phyloP scores from a whole-genome alignment of 345 rosid species.

The Melaleuca quinquenervia region DNA sequence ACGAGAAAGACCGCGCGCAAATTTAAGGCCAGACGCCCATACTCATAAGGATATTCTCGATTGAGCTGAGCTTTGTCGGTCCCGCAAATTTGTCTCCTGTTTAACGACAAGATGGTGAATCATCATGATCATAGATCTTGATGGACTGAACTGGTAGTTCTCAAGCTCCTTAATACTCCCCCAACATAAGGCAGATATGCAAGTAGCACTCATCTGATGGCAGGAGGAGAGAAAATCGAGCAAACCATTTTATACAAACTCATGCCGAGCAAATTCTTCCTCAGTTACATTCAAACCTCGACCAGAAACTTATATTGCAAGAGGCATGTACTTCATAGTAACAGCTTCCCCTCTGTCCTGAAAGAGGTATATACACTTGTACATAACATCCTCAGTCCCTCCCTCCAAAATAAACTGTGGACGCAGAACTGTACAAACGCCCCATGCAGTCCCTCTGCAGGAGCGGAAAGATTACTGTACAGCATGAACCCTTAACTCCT shows the following conservation, averaged over 20 bases:
- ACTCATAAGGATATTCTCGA: background rate
- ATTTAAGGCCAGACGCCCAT: background rate
- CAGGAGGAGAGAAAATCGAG: background rate
- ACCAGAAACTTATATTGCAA: background rate
- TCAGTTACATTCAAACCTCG: background rate
- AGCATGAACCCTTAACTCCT: background rate
- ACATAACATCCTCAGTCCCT: conserved; percentile 5
- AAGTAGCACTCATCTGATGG: background rate
- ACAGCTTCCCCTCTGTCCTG: background rate
- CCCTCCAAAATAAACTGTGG: background rate
- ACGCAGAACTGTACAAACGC: conserved; percentile 20
- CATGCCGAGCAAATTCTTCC: background rate
- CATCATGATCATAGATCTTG: background rate
- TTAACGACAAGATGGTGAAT: background rate
- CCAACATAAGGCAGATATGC: background rate
- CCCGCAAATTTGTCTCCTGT: background rate
- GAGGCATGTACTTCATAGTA: background rate
- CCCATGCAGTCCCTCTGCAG: conserved; percentile 4
- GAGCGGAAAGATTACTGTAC: background rate
- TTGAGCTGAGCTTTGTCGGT: background rate
- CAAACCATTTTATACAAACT: background rate
- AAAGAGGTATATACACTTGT: background rate
- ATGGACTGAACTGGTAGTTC: background rate
- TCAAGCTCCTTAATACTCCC: background rate
- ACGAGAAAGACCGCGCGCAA: background rate